phyloP scores from a whole-genome alignment of 140 eudicot genomes.

The Erigeron philadelphicus region DNA sequence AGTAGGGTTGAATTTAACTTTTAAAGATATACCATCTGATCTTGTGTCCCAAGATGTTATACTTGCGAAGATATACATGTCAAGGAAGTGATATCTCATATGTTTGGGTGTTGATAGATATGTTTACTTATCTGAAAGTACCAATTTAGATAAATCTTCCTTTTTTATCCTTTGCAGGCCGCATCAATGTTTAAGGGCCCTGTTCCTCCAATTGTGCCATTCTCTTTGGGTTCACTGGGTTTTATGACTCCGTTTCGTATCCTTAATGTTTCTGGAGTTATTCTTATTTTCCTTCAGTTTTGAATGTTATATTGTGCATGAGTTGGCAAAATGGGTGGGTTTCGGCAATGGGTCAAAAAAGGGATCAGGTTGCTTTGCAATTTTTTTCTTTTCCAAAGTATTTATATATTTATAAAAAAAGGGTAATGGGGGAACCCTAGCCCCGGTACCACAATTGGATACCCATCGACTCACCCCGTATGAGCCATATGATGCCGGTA shows the following conservation, averaged over 20 bases:
- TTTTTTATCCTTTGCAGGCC: constrained; percentile 61
- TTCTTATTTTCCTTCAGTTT: background rate
- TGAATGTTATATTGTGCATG: background rate
- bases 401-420: too few species aligned
- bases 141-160: background rate
- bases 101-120: background rate
- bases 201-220: constrained; percentile 92
- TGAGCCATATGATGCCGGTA: too few species aligned
- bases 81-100: constrained; percentile 7
- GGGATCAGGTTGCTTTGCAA: background rate
- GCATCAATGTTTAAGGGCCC: constrained; percentile 98
- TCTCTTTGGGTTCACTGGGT: constrained; percentile 89
- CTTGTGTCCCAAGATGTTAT: constrained; percentile 2
- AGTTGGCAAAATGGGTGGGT: background rate
- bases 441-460: too few species aligned
- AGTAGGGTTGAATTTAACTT: background rate
- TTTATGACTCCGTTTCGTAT: constrained; percentile 97
- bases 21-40: background rate
- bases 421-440: too few species aligned
- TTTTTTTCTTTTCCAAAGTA: background rate
- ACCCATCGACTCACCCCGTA: too few species aligned
- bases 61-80: constrained; percentile 6
- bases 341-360: constrained; percentile 5
- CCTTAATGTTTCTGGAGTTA: constrained; percentile 35
- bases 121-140: background rate